Evolutionary conservation across 1,139 yeast species (phyloP).

Genomic region (Sugiyamaella novakii): DNA sequence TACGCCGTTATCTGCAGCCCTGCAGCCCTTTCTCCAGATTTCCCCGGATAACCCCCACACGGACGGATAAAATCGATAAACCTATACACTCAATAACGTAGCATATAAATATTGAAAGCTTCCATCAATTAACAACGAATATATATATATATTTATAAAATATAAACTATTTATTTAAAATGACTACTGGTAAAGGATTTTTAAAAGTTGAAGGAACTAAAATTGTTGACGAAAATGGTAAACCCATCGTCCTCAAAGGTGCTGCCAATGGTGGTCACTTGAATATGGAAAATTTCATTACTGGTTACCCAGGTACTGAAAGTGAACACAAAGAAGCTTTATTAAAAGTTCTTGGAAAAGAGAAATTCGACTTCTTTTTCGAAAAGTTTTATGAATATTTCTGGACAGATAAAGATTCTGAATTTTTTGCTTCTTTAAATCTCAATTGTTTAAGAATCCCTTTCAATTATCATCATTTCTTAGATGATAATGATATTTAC

Average conservation of each 20-base stretch:
- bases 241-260: constrained; percentile 46
- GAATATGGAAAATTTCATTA: constrained; percentile 55
- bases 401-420: constrained; percentile 52
- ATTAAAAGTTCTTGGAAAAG: constrained; percentile 45
- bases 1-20: no score
- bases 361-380: constrained; percentile 50
- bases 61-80: constrained; percentile 8
- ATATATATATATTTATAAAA: neutral
- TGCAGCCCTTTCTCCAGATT: constrained; percentile 11
- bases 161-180: neutral
- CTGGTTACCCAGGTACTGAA: constrained; percentile 55
- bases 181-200: constrained; percentile 20
- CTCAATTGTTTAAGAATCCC: constrained; percentile 52
- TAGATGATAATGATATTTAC: constrained; percentile 48
- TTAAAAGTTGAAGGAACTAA: constrained; percentile 45
- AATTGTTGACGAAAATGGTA: constrained; percentile 46
- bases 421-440: constrained; percentile 46
- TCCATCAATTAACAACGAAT: no score
- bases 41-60: constrained; percentile 17
- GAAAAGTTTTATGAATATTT: constrained; percentile 53
- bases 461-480: constrained; percentile 51
- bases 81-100: neutral
- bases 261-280: constrained; percentile 53
- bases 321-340: constrained; percentile 49
- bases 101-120: neutral